phyloP scores from a whole-genome alignment of 2,329 filamentous ascomycete species.

The Monilinia vaccinii-corymbosi region DNA sequence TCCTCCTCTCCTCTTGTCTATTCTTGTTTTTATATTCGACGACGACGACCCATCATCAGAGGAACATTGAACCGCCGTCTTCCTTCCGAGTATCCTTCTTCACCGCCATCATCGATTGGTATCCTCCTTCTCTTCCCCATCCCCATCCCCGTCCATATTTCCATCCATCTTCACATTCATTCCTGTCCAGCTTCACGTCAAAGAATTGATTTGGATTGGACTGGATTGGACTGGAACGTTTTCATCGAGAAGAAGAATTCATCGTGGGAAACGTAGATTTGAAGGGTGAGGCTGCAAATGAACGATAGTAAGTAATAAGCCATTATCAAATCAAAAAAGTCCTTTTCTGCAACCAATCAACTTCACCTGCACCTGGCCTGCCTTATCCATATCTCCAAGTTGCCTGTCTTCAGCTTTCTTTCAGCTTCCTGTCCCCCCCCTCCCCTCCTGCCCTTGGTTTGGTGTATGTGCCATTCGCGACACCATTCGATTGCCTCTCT shows the following conservation, averaged over 20 bases:
- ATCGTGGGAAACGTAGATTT: slow-evolving; percentile 1
- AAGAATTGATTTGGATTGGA: too few species aligned
- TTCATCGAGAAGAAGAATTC: not conserved
- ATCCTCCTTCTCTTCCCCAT: not conserved
- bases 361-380: too few species aligned
- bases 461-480: not conserved
- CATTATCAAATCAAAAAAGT: too few species aligned
- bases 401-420: not conserved
- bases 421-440: not conserved
- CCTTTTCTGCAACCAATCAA: not conserved
- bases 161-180: too few species aligned
- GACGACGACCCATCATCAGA: not conserved
- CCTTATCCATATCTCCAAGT: too few species aligned
- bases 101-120: too few species aligned
- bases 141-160: not conserved
- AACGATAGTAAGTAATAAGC: slow-evolving; percentile 22
- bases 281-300: slow-evolving; percentile 20
- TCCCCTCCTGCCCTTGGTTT: not conserved
- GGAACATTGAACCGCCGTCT: not conserved
- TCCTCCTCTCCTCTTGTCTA: too few species aligned
- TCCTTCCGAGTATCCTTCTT: too few species aligned
- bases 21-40: not conserved
- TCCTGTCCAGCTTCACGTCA: not conserved
- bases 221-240: not conserved
- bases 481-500: not conserved